Evolutionary conservation across 2,329 filamentous ascomycete genomes (phyloP), one percentile per base, ranked within the genome.

Genomic region (Neofusicoccum sp.): DNA sequence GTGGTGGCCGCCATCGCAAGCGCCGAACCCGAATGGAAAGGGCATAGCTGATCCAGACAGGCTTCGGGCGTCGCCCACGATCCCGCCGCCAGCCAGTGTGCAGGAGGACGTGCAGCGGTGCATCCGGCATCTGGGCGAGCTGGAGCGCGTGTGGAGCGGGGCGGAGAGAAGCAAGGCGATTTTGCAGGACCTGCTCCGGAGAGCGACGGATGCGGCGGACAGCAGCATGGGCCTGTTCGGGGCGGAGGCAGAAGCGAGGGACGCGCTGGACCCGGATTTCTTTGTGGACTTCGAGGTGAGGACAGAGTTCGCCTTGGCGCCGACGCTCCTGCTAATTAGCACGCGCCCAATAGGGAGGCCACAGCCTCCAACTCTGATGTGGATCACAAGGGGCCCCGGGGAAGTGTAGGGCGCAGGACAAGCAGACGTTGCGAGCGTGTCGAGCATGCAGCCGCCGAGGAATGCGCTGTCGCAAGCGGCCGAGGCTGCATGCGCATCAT

Each of bases 21-120:
- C 34, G n/a, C 36, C 39, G 52, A 1, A 73, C 69, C 60, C 74
- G 73, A 12, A 69, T 71, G n/a, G 28, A 6, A 71, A 76, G 72
- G 31, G 73, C 73, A 11, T 67, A 68, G 67, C 72, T 56, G 52
- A 56, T 44, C 37, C 16, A 12, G 45, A 56, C 39, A 44, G 39
- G n/a, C 52, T 58, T 47, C 54, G 54, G 33, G 36, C 41, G 16
- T 58, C 54, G 33, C 54, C 54, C 3, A 45, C 52, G 3, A 56
- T 56, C 6, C 39, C 50, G 50, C 50, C 50, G 50, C 50, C 54
- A 7, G 54, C 9, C 29, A 56, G 39, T n/a, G 54, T 58, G 54
- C 54, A 58, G 43, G 54, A 58, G 39, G 54, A 58, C 41, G 54
- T 58, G 41, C 54, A 58, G 41, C 33, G 34, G 41, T 58, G 54